Conservation (phyloP, 2,329 filamentous ascomycete genomes). For the Fusarium sp. region DNA sequence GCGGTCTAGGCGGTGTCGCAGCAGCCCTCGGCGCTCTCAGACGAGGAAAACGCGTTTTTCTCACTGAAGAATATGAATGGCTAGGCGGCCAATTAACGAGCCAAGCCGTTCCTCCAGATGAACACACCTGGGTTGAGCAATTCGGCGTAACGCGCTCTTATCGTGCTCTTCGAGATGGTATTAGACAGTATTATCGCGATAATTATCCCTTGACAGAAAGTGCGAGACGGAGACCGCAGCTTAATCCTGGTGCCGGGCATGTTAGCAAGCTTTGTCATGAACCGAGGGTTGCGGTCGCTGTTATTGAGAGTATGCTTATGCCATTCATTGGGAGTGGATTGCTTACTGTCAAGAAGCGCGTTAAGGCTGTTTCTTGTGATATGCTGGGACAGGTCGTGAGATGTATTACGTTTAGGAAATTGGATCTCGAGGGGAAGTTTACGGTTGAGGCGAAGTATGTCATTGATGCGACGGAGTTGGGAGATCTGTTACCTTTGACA, state of each 20-base stretch:
- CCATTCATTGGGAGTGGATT: conserved; percentile 41
- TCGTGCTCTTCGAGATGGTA: conserved; percentile 39
- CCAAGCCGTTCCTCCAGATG: conserved; percentile 46
- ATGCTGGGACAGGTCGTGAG: conserved; percentile 24
- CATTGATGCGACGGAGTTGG: conserved; percentile 33
- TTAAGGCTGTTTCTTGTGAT: conserved; percentile 37
- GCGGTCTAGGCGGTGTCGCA: conserved; percentile 45
- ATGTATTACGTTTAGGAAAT: conserved; percentile 11
- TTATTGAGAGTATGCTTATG: conserved; percentile 44
- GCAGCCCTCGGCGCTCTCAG: conserved; percentile 45
- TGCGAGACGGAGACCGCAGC: conserved; percentile 38
- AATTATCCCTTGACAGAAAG: conserved; percentile 44
- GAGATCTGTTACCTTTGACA: conserved; percentile 38
- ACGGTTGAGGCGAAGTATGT: conserved; percentile 28
- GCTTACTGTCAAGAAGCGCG: conserved; percentile 37
- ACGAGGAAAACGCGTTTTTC: conserved; percentile 37
- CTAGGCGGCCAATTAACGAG: conserved; percentile 46
- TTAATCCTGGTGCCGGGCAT: conserved; percentile 45
- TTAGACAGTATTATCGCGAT: conserved; percentile 44
- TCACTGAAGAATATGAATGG: conserved; percentile 48
- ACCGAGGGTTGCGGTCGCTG: conserved; percentile 45
- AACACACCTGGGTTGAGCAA: conserved; percentile 47
- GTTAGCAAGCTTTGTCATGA: conserved; percentile 47
- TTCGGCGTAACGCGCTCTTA: conserved; percentile 46
- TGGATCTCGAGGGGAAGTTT: background rate